Evolutionary conservation across 345 rosid species (phyloP), one percentile per base, ranked within the genome.

Genomic region (Linum trigynum): DNA sequence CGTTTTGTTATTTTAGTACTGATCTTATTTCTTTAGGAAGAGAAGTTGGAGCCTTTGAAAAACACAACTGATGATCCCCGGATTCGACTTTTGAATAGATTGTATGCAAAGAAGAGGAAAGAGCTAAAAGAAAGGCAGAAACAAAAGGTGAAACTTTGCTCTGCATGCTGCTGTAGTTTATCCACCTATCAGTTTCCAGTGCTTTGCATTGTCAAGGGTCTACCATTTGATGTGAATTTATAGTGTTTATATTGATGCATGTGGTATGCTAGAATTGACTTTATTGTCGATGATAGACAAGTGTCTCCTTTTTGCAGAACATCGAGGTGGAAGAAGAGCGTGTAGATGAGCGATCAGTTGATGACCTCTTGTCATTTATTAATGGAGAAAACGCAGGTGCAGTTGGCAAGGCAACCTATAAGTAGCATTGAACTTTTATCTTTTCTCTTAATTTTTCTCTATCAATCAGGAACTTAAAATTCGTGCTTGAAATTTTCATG

Each of bases 31-130:
- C 63, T 55, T 43, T 75, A 89, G 95, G 98, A 92, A 74, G 98
- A 89, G 79, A 89, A 87, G 71, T 81, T 92, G 84, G 92, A 89
- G 83, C 98, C 96, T 63, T 68, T 89, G 67, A 84, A 77, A 74
- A 92, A 89, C 78, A 78, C 83, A 67, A 79, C 87, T 59, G 86
- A 87, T 78, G 95, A 92, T 78, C 92, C 92, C 32, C 85, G 95
- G 67, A 89, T 92, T 75, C 86, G 96, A 61, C 82, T 89, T 67
- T 72, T 89, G 69, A 91, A 91, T 75, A 75, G 95, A 69, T 66
- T 91, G 65, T 84, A 89, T 75, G 98, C 95, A 61, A 85, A 84
- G 73, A 91, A 83, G 77, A 84, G 96, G 78, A 91, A 79, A 73
- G 98, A 91, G 66, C 72, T 89, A 60, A 85, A 80, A 81, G 98